phyloP scores from a whole-genome alignment of 2,329 filamentous ascomycete genomes.

The Bipolaris victoriae region DNA sequence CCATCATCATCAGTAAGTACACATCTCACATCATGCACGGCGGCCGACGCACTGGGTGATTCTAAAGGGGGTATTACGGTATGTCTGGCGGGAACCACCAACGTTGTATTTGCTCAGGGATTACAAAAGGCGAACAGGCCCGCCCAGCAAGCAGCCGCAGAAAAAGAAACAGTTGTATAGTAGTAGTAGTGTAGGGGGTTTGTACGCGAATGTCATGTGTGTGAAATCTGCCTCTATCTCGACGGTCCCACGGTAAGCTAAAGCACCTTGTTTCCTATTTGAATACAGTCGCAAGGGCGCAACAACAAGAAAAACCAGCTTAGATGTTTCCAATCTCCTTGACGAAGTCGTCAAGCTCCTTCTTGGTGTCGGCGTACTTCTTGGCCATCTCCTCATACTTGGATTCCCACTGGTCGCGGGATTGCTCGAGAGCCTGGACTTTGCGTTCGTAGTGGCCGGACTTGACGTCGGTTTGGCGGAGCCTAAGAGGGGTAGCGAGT shows the following conservation, averaged over 20 bases:
- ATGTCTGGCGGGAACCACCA: constrained; percentile 18
- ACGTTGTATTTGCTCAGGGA: constrained; percentile 42
- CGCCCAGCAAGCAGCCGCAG: constrained; percentile 34
- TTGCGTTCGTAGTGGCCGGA: constrained; percentile 99
- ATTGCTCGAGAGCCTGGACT: constrained; percentile 91
- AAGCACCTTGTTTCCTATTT: constrained; percentile 22
- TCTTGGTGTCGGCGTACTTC: constrained; percentile 83
- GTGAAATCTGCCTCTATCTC: constrained; percentile 21
- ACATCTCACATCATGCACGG: not conserved
- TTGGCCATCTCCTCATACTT: constrained; percentile 98
- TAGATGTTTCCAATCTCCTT: constrained; percentile 92
- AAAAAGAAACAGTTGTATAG: constrained; percentile 39
- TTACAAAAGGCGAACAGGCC: constrained; percentile 41
- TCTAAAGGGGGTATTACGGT: constrained; percentile 6
- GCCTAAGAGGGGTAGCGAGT: constrained; percentile 60
- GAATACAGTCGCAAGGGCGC: constrained; percentile 39
- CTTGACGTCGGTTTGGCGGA: constrained; percentile 99
- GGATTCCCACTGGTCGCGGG: constrained; percentile 91
- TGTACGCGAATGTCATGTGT: constrained; percentile 19
- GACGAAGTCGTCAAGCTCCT: constrained; percentile 91
- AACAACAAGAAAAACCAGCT: constrained; percentile 43
- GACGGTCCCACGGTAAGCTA: constrained; percentile 16
- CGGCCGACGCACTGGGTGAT: not conserved
- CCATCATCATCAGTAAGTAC: not conserved
- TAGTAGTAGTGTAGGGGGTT: constrained; percentile 33